Evolutionary conservation across 2,329 filamentous ascomycete genomes (phyloP).

Genomic region (Alternaria postmessia): DNA sequence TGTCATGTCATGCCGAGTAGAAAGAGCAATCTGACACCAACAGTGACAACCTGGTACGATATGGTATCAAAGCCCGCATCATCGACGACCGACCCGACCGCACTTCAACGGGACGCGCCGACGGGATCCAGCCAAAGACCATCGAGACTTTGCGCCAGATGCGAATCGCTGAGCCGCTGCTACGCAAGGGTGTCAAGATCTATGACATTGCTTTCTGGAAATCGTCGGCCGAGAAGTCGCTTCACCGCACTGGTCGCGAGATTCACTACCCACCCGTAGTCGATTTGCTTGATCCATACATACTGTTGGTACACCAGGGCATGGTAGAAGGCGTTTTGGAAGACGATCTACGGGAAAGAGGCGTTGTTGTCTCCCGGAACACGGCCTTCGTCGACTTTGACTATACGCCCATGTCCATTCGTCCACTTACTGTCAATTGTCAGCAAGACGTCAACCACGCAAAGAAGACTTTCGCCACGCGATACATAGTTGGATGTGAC

Average conservation of each 20-base stretch:
- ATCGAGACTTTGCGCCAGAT: conserved; percentile 80
- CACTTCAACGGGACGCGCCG: conserved; percentile 73
- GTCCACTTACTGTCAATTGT: conserved; percentile 55
- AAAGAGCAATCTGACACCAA: conserved; percentile 10
- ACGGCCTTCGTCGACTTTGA: conserved; percentile 67
- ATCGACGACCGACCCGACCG: conserved; percentile 74
- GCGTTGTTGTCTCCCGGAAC: conserved; percentile 69
- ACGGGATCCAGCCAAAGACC: conserved; percentile 79
- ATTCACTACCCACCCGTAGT: conserved; percentile 69
- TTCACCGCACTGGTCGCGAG: conserved; percentile 70
- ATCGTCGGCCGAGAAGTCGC: conserved; percentile 48
- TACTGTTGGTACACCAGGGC: conserved; percentile 71
- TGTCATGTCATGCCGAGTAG: conserved; percentile 16
- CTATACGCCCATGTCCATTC: conserved; percentile 45
- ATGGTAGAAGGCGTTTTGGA: conserved; percentile 77
- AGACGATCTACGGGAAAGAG: conserved; percentile 71
- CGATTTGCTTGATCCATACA: conserved; percentile 62
- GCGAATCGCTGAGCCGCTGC: conserved; percentile 72
- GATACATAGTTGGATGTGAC: conserved; percentile 76
- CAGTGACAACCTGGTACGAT: conserved; percentile 67
- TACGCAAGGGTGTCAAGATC: conserved; percentile 72
- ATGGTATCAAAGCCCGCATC: conserved; percentile 70
- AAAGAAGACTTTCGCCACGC: conserved; percentile 59
- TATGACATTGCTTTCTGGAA: conserved; percentile 78
- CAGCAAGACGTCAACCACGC: conserved; percentile 49